Conservation (phyloP, 306 rosid genomes). For the Medicago lupulina region DNA sequence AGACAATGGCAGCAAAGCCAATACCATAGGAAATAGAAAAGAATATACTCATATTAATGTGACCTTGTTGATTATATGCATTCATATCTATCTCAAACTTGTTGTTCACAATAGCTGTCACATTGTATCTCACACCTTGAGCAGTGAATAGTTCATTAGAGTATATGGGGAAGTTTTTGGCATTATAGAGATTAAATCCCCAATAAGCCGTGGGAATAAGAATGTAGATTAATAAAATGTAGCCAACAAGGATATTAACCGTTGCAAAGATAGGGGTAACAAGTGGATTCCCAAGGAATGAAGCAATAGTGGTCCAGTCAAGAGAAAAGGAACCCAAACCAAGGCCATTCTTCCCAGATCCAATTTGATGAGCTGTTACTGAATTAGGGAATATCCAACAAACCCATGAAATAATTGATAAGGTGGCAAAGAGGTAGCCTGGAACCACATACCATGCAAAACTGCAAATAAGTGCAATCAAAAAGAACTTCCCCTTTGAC, state of each 20-base stretch:
- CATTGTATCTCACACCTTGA: conserved; percentile 54
- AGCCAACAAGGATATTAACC: conserved; percentile 60
- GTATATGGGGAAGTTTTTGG: conserved; percentile 67
- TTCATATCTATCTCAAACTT: conserved; percentile 63
- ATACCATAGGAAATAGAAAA: conserved; percentile 62
- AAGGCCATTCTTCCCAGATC: conserved; percentile 65
- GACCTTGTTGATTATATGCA: conserved; percentile 55
- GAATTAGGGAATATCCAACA: conserved; percentile 64
- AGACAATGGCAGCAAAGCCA: conserved; percentile 67
- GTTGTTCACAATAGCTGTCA: conserved; percentile 55
- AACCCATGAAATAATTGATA: conserved; percentile 65
- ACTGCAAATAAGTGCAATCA: conserved; percentile 65
- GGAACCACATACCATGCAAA: conserved; percentile 71
- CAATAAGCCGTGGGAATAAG: conserved; percentile 62
- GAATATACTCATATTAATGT: conserved; percentile 54
- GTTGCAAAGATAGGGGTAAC: conserved; percentile 66
- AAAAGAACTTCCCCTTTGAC: conserved; percentile 67
- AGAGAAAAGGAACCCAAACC: conserved; percentile 66
- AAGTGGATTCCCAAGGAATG: conserved; percentile 63
- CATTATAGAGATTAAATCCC: conserved; percentile 58
- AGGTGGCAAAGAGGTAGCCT: conserved; percentile 56
- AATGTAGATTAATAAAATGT: conserved; percentile 48
- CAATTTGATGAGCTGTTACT: conserved; percentile 67
- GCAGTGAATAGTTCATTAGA: conserved; percentile 51
- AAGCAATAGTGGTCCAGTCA: conserved; percentile 65